phyloP scores from a whole-genome alignment of 768 basidiomycete species.

The Neoboletus subvelutipes region DNA sequence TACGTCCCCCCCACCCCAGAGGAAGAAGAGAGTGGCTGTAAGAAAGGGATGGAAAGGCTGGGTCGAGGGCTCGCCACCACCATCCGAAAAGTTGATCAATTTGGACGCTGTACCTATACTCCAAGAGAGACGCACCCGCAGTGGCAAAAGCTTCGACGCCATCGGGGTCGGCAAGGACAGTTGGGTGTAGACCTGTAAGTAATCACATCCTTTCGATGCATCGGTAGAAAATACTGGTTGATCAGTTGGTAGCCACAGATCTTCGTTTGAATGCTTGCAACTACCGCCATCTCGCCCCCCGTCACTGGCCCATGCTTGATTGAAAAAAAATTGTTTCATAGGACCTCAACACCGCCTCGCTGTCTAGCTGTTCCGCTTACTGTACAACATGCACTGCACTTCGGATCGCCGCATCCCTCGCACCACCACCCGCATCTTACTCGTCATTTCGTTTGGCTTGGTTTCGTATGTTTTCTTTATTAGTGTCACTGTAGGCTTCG shows the following conservation, averaged over 20 bases:
- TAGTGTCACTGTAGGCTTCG: slow-evolving; percentile 25
- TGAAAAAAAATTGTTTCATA: slow-evolving; percentile 11
- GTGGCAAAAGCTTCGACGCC: slow-evolving; percentile 83
- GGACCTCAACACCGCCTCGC: slow-evolving; percentile 10
- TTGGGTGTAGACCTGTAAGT: slow-evolving; percentile 65
- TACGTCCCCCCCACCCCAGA: slow-evolving; percentile 35
- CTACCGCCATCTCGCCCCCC: background rate
- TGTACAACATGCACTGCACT: slow-evolving; percentile 27
- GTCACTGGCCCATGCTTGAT: slow-evolving; percentile 4
- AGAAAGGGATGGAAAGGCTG: slow-evolving; percentile 91
- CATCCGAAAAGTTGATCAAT: slow-evolving; percentile 80
- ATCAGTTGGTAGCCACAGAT: slow-evolving; percentile 7
- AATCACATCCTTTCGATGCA: slow-evolving; percentile 28
- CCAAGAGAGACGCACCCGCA: slow-evolving; percentile 74
- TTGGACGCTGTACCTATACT: slow-evolving; percentile 70
- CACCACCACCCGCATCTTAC: slow-evolving; percentile 21
- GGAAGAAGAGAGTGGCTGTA: slow-evolving; percentile 61
- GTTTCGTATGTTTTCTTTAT: slow-evolving; percentile 27
- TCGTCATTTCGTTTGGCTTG: slow-evolving; percentile 17
- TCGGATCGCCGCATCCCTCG: slow-evolving; percentile 18
- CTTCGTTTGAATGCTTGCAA: background rate
- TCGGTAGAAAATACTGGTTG: slow-evolving; percentile 52
- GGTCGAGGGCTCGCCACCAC: slow-evolving; percentile 83
- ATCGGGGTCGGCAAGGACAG: slow-evolving; percentile 74
- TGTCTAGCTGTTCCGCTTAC: slow-evolving; percentile 19